Evolutionary conservation across 768 basidiomycete species (phyloP), one percentile per base, ranked within the genome.

Genomic region (Amanita brunnescens): DNA sequence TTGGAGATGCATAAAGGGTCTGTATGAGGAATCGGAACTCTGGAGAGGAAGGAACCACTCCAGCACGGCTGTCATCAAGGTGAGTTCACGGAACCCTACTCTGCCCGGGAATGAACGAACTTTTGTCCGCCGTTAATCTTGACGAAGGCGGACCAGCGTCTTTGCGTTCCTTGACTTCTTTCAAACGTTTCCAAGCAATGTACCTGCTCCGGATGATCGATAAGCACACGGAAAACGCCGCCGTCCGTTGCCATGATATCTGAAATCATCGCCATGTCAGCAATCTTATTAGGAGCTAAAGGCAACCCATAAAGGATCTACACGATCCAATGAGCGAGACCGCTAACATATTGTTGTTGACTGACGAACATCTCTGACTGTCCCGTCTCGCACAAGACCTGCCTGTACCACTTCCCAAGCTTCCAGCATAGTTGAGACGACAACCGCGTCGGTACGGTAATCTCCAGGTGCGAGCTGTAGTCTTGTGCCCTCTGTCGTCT

Each of bases 291-390:
- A 12, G 73, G 53, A 5, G 76, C 74, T 1, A 88, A 66, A 8
- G 90, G 91, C 37, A 91, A 71, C 5, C 87, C 85, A 60, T 92
- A 92, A 12, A 94, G 69, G 56, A 94, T 76, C 90, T 94, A 56
- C 7, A 24, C 16, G 35, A 38, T 58, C 40, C 42, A 41, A 38
- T 32, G 42, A 34, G 30, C 18, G 30, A 32, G 16, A 23, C 12
- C 40, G 45, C 39, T 18, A 7, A 6, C 24, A 23, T n/a, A 51
- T 10, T 42, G 37, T 32, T 20, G 68, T 8, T 26, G 18, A 41
- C 26, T 2, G 23, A 50, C 83, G 62, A 52, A 89, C 91, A 70
- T 92, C 88, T 62, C 84, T 83, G 20, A 91, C 83, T 2, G 75
- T 78, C 2, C 80, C 81, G 54, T 91, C 87, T 8, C 77, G 71